phyloP scores from a whole-genome alignment of 441 rosid species.

The Erodium moschatum region DNA sequence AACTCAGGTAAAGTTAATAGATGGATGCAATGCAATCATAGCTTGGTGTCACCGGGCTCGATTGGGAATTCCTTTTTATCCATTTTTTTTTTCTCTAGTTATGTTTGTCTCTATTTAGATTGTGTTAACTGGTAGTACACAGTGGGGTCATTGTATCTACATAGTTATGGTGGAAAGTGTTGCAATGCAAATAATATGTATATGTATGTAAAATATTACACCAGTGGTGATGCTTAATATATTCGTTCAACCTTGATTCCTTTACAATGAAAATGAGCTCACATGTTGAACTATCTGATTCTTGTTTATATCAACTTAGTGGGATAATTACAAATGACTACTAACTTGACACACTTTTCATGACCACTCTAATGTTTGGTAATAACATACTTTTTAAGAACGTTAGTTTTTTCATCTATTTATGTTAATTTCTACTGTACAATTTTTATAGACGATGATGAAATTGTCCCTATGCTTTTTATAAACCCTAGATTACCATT shows the following conservation, averaged over 20 bases:
- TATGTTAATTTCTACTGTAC: too few relatives aligned
- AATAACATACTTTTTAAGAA: too few relatives aligned
- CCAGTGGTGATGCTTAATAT: constrained; percentile 1
- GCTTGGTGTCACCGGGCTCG: neutral
- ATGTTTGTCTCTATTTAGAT: constrained; percentile 7
- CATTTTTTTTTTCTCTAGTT: neutral
- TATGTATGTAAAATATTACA: constrained; percentile 28
- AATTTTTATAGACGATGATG: too few relatives aligned
- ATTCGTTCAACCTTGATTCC: neutral
- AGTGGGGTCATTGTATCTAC: constrained; percentile 17
- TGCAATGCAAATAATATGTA: constrained; percentile 22
- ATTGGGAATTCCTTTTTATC: neutral
- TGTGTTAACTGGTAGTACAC: constrained; percentile 29
- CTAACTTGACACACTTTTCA: too few relatives aligned
- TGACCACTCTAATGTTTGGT: too few relatives aligned
- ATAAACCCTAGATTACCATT: too few relatives aligned
- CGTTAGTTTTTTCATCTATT: too few relatives aligned
- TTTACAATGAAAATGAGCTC: too few relatives aligned
- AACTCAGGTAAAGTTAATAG: constrained; percentile 10
- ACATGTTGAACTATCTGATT: too few relatives aligned
- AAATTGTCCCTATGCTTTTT: too few relatives aligned
- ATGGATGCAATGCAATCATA: neutral
- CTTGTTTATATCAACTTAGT: too few relatives aligned
- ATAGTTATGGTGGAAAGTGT: constrained; percentile 4
- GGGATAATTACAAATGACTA: too few relatives aligned